Conservation (phyloP, 2,329 filamentous ascomycete species). For the Aspergillus latus region DNA sequence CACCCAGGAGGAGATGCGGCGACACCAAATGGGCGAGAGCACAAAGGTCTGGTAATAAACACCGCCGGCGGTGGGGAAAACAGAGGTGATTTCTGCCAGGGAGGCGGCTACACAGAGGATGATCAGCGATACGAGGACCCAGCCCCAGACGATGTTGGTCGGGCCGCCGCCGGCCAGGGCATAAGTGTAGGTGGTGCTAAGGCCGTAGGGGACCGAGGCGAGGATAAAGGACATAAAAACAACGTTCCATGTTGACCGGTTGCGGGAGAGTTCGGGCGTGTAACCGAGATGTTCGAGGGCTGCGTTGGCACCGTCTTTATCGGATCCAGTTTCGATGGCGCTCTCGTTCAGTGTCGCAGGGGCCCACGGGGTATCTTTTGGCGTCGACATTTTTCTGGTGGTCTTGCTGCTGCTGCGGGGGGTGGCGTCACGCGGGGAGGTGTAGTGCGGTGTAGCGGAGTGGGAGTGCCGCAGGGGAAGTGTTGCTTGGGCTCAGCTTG, state of each 20-base stretch:
- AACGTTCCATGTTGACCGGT: slow-evolving; percentile 24
- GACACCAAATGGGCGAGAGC: slow-evolving; percentile 64
- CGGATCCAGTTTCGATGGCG: slow-evolving; percentile 3
- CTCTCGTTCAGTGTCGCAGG: slow-evolving; percentile 1
- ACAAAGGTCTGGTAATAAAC: slow-evolving; percentile 73
- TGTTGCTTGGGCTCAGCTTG: neutral
- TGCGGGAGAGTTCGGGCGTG: slow-evolving; percentile 23
- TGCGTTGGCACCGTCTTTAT: slow-evolving; percentile 16
- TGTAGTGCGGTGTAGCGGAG: neutral
- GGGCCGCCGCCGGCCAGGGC: slow-evolving; percentile 66
- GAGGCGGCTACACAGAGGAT: slow-evolving; percentile 65
- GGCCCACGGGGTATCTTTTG: slow-evolving; percentile 1
- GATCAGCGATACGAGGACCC: slow-evolving; percentile 65
- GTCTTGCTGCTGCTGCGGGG: neutral
- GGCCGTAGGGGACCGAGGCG: slow-evolving; percentile 67
- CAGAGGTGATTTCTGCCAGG: slow-evolving; percentile 67
- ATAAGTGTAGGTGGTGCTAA: slow-evolving; percentile 68
- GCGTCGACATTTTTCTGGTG: neutral
- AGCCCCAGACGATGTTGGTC: slow-evolving; percentile 70
- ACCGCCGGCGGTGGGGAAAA: slow-evolving; percentile 66
- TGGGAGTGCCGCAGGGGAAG: neutral
- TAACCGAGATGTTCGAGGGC: slow-evolving; percentile 23
- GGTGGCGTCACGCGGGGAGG: neutral
- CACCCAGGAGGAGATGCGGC: slow-evolving; percentile 66
- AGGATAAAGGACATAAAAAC: slow-evolving; percentile 58